Evolutionary conservation across 306 rosid species (phyloP), one percentile per base, ranked within the genome.

Genomic region (Cucumis hystrix): DNA sequence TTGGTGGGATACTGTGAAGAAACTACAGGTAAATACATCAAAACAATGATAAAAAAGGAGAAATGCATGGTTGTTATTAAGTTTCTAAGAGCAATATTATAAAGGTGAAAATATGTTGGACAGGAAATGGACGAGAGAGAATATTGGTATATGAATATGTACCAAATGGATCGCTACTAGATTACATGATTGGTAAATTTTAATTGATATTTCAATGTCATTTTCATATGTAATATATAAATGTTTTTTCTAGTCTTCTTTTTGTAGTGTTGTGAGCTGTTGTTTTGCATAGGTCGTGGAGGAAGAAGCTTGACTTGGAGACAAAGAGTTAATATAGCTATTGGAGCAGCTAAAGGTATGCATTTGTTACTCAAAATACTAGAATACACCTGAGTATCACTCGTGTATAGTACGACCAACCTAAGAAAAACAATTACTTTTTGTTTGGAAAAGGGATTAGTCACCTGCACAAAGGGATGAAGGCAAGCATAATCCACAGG

Each of bases 1-100:
- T 63, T 93, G 71, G 89, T 91, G 79, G 97, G 98, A 79, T 93
- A 78, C 80, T 91, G 96, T 81, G 96, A 93, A 85, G 90, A 87
- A 87, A 80, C 88, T 66, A 65, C 8, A 37, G 72, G 72, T 63
- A 4, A 33, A 33, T 28, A 63, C 20, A 62, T 47, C 0, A 45
- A 57, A 18, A 57, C 37, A 33, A 54, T 54, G 1, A 54, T 13
- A 5, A 1, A 17, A 17, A 18, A 9, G 49, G 51, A 45, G 51
- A 45, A 45, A 45, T 10, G 4, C 13, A 43, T 43, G 1, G 2
- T 43, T 43, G 14, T 45, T 45, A 10, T 8, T 8, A 47, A 47
- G 52, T 47, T 47, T 47, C 12, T 13, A 47, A 47, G 54, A 47
- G 54, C 54, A 47, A 47, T 47, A 47, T 47, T 47, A 12, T 47